A percentile compares a stretch with the other conserved stretches of the same genome.
Evolutionary conservation across 371 early-diverging fungal genomes (phyloP).

Genomic region (Paramicrosporidium saccamoebae): DNA sequence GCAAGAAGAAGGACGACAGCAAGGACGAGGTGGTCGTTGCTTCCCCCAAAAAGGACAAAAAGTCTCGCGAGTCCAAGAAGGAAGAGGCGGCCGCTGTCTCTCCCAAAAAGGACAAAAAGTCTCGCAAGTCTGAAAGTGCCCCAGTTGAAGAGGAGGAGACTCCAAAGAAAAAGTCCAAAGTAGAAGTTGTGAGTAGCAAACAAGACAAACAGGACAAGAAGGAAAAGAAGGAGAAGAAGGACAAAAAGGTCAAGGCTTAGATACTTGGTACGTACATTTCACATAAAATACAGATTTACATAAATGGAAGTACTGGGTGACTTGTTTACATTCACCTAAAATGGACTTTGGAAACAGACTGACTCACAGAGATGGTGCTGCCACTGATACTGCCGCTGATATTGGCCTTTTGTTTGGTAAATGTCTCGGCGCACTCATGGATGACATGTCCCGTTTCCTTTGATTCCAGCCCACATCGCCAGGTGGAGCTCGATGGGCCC

Average conservation of each 20-base stretch:
- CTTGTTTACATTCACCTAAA: background rate
- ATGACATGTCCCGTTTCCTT: no score
- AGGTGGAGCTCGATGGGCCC: no score
- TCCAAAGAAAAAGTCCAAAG: no score
- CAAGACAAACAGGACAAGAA: no score
- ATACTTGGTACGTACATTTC: constrained; percentile 1
- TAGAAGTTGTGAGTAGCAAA: no score
- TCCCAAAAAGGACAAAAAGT: no score
- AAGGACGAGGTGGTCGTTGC: constrained; percentile 1
- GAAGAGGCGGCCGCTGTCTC: no score
- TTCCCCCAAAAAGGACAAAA: constrained; percentile 1
- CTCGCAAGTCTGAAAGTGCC: no score
- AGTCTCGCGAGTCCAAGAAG: constrained; percentile 2
- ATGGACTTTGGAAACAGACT: background rate
- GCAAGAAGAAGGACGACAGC: constrained; percentile 5
- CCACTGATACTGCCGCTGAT: constrained; percentile 2
- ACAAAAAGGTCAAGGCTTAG: constrained; percentile 6
- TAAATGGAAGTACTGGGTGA: constrained; percentile 5
- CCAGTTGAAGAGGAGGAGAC: constrained; percentile 6
- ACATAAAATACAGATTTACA: background rate
- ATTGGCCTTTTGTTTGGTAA: background rate
- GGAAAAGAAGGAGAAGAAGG: constrained; percentile 4
- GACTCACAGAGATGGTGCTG: background rate
- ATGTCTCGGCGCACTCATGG: background rate
- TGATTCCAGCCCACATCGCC: no score